Conservation (phyloP, 2,329 filamentous ascomycete species). For the Chaetomium sp. region DNA sequence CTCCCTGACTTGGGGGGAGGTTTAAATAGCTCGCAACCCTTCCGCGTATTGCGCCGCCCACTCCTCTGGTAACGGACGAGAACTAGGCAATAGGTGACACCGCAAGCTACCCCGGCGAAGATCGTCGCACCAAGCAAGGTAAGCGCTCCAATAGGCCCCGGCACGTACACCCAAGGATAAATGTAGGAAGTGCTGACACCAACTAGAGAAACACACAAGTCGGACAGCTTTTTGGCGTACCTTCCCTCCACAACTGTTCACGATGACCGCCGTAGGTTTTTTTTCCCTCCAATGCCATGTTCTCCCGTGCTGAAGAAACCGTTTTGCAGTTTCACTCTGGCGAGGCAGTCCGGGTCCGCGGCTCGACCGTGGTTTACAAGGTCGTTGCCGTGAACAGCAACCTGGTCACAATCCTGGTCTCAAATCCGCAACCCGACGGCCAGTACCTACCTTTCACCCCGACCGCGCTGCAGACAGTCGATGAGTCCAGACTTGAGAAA, state of each 20-base stretch:
- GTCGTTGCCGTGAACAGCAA: constrained; percentile 30
- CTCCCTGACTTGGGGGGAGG: background rate
- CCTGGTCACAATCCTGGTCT: constrained; percentile 32
- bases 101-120: background rate
- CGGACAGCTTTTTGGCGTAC: background rate
- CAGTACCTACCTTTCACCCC: constrained; percentile 27
- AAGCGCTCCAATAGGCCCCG: background rate
- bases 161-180: background rate
- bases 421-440: constrained; percentile 33
- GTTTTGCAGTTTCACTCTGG: constrained; percentile 27
- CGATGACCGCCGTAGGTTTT: constrained; percentile 24
- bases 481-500: constrained; percentile 32
- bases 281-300: too few relatives aligned
- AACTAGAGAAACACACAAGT: background rate
- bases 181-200: background rate
- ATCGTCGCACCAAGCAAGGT: background rate
- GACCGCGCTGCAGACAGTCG: constrained; percentile 31
- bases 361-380: constrained; percentile 31
- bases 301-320: constrained; percentile 1
- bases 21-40: constrained; percentile 24
- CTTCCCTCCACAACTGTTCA: background rate
- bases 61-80: background rate
- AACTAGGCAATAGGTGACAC: background rate
- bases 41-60: background rate
- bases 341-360: constrained; percentile 31